Evolutionary conservation across 148 eudicot species (phyloP), one percentile per base, ranked within the genome.

Genomic region (Oxyria digyna): DNA sequence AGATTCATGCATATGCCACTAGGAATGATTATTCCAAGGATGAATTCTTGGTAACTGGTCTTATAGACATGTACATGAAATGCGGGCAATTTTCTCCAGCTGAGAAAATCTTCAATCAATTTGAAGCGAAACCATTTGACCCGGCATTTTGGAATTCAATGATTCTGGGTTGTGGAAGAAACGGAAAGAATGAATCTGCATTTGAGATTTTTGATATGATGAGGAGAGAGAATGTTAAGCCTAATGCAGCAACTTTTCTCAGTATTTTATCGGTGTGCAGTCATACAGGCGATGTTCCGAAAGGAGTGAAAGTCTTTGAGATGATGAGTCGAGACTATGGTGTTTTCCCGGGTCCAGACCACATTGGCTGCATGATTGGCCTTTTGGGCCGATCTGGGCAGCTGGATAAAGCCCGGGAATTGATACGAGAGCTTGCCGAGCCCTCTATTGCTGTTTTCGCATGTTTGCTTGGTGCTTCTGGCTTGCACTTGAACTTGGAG

Each of bases 11-110:
- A 7, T 73, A 81, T 67, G 82, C 78, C 49, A 67, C 79, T n/a
- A 81, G 87, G 74, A 78, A 55, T 46, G 71, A 75, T 42, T 68
- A 80, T 11, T 62, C 18, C 59, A 63, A 57, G 12, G 96, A 89
- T 68, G 91, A 81, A 46, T 87, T 82, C 74, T 54, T 87, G 35
- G 78, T 78, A 57, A 87, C 96, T 32, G 75, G 91, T 52, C 79
- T 92, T 26, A 83, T 92, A 42, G 91, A 89, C 74, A 79, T 85
- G 85, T 89, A 89, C 81, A 87, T 87, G 91, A 92, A 85, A 76
- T 87, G 87, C 65, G 96, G 89, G 65, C 72, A 71, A 48, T 75
- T 85, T 67, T 66, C 67, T 29, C 75, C 42, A 71, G 96, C 97
- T 1, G 75, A 68, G 42, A 81, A 31, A 40, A 57, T 83, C 45